phyloP scores from a whole-genome alignment of 257 asterid genomes.

The Paulownia fortunei region DNA sequence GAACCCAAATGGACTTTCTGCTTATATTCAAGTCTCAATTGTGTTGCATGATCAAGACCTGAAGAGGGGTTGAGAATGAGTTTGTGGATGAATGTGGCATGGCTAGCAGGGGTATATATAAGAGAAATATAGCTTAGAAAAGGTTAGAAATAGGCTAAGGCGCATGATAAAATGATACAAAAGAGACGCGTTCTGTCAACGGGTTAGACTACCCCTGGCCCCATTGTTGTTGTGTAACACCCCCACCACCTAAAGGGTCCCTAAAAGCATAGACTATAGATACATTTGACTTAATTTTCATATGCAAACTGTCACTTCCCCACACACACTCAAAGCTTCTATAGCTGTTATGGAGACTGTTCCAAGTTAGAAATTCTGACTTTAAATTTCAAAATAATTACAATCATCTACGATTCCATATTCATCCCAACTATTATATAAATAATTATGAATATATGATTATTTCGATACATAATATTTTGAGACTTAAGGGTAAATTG shows the following conservation, averaged over 20 bases:
- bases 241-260: neutral
- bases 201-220: neutral
- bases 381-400: no score
- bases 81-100: conserved; percentile 1
- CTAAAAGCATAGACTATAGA: neutral
- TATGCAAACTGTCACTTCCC: neutral
- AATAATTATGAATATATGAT: no score
- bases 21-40: neutral
- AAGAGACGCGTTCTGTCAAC: neutral
- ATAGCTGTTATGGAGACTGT: neutral
- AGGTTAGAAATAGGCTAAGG: neutral
- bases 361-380: no score
- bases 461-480: no score
- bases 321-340: neutral
- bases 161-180: neutral
- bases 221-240: neutral
- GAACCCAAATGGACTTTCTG: neutral
- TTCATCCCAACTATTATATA: no score
- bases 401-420: no score
- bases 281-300: neutral
- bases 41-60: neutral
- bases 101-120: conserved; percentile 30
- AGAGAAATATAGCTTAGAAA: neutral
- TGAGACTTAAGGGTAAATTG: no score
- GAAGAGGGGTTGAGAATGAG: neutral